Conservation (phyloP, 1,284 basidiomycete species). For the Phaffia rhodozyma region DNA sequence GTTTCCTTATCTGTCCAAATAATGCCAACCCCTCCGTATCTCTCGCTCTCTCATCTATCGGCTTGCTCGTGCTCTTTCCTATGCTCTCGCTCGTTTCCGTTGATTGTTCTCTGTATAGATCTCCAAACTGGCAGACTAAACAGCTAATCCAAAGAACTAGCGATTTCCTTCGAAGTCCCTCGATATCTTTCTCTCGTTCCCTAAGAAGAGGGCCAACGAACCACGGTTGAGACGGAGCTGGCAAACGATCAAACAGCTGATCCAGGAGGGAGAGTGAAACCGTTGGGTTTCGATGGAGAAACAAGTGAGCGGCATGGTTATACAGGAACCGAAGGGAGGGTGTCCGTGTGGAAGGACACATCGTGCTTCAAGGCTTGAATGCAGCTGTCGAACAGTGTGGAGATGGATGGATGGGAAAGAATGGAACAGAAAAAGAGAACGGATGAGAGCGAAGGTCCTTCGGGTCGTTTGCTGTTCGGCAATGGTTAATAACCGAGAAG, state of each 20-base stretch:
- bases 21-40: no score
- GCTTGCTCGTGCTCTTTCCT: background rate
- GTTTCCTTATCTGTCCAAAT: no score
- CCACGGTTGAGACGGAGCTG: background rate
- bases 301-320: slow-evolving; percentile 10
- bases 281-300: slow-evolving; percentile 5
- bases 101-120: background rate
- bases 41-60: no score
- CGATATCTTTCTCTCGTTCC: background rate
- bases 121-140: slow-evolving; percentile 4
- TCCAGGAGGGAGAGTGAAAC: slow-evolving; percentile 7
- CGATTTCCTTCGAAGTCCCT: slow-evolving; percentile 10
- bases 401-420: no score
- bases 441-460: no score
- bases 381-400: slow-evolving; percentile 7
- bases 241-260: background rate
- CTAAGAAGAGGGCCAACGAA: background rate
- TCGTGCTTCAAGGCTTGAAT: slow-evolving; percentile 14
- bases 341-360: no score
- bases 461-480: no score
- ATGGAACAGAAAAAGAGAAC: no score
- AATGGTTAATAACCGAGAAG: no score
- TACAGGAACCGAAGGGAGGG: slow-evolving; percentile 9
- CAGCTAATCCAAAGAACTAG: slow-evolving; percentile 12
- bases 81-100: background rate